A percentile compares a stretch with the other conserved stretches of the same genome.
Evolutionary conservation across 2,329 filamentous ascomycete genomes (phyloP).

Genomic region (Dothistroma septosporum): DNA sequence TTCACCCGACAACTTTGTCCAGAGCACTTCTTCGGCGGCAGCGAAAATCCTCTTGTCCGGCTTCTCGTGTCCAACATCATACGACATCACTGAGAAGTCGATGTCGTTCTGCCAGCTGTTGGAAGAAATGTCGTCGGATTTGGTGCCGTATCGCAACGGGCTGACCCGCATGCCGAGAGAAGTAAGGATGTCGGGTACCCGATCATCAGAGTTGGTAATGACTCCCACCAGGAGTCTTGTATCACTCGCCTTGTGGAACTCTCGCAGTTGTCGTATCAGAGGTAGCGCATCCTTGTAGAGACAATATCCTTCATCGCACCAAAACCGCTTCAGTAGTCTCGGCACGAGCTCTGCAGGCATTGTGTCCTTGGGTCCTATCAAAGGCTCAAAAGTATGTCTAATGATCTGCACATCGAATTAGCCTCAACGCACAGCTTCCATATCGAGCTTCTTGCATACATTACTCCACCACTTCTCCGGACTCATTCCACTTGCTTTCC

Average conservation of each 20-base stretch:
- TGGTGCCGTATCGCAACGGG: conserved; percentile 37
- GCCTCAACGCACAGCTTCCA: background rate
- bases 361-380: conserved; percentile 31
- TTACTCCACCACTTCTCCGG: conserved; percentile 58
- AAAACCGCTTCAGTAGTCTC: conserved; percentile 51
- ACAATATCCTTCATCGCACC: conserved; percentile 51
- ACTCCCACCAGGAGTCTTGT: conserved; percentile 49
- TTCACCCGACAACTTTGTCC: conserved; percentile 26
- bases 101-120: conserved; percentile 37
- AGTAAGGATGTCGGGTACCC: conserved; percentile 52
- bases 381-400: conserved; percentile 48
- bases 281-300: conserved; percentile 46
- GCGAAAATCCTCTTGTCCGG: conserved; percentile 55
- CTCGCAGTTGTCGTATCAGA: conserved; percentile 44
- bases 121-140: conserved; percentile 29
- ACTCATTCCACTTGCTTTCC: conserved; percentile 49
- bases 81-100: conserved; percentile 59
- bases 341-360: conserved; percentile 47
- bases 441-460: conserved; percentile 37
- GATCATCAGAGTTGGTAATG: conserved; percentile 60
- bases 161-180: conserved; percentile 52
- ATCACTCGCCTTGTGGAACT: conserved; percentile 12
- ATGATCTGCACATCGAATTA: conserved; percentile 45
- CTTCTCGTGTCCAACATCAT: conserved; percentile 60
- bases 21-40: conserved; percentile 48